Evolutionary conservation across 2,329 filamentous ascomycete genomes (phyloP), one percentile per base, ranked within the genome.

Genomic region (Ceratocystis variospora): DNA sequence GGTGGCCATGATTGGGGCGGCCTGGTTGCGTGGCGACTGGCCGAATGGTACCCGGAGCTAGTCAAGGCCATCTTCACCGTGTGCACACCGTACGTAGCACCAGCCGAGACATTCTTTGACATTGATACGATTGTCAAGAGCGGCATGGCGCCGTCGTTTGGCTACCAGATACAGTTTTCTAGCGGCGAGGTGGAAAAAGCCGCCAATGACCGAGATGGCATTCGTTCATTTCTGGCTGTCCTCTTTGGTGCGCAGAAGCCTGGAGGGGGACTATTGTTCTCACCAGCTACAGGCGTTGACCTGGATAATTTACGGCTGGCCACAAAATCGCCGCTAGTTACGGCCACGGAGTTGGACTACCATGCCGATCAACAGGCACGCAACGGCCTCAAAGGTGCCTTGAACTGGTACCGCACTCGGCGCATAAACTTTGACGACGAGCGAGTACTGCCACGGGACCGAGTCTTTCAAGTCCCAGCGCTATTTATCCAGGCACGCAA

Each of bases 1-100:
- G 90, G 91, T 62, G 93, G 91, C 6, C 93, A 96, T 77, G 93
- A 97, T 76, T 96, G 93, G 89, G 93, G 93, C 74, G 91, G 89
- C 71, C 80, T 81, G 2, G 79, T 92, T 33, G 86, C 87, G 65
- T 95, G 89, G 80, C 84, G 90, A 65, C 77, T 88, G 67, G 85
- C 87, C 15, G 81, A 88, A 69, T 90, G 85, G 81, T 80, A 91
- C 71, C 90, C 89, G 0, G 77, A 85, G 50, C 79, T 95, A 12
- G 79, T 96, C 69, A 81, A 81, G 48, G 86, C 86, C 71, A 79
- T 96, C 68, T 93, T 96, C 77, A 83, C 83, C 70, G 78, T 96
- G 68, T 94, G 89, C 77, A 92, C 90, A 33, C 89, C 92, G 0
- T 96, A 87, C 74, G 72, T 72, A 2, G 75, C 83, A 2, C 87